phyloP scores from a whole-genome alignment of 2,329 filamentous ascomycete genomes.

The Fonsecaea erecta region DNA sequence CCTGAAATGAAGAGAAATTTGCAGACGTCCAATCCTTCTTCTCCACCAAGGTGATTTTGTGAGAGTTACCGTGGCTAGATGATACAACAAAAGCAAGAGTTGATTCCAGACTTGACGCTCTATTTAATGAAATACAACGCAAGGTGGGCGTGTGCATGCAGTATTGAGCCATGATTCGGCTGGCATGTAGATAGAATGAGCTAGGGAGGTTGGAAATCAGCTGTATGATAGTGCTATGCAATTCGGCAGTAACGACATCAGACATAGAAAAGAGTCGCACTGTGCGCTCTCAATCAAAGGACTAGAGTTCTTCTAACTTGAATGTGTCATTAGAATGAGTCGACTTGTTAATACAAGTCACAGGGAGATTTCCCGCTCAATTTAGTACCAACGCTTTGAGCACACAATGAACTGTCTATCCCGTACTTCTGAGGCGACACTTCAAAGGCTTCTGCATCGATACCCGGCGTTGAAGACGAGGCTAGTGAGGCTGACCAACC shows the following conservation, averaged over 20 bases:
- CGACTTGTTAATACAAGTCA: background rate
- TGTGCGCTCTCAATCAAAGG: background rate
- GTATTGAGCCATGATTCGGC: background rate
- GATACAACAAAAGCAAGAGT: conserved; percentile 8
- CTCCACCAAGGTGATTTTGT: conserved; percentile 24
- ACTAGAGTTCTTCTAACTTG: background rate
- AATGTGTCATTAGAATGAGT: background rate
- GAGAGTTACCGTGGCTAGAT: background rate
- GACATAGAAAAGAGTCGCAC: background rate
- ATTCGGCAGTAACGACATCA: background rate
- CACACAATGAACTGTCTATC: too few relatives aligned
- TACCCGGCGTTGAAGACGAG: too few relatives aligned
- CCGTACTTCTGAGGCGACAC: too few relatives aligned
- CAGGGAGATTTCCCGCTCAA: too few relatives aligned
- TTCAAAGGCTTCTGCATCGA: too few relatives aligned
- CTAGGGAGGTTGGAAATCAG: background rate
- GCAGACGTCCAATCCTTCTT: conserved; percentile 7
- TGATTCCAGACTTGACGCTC: background rate
- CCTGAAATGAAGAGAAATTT: conserved; percentile 33
- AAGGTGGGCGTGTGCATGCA: background rate
- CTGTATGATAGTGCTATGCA: background rate
- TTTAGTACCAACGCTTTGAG: too few relatives aligned
- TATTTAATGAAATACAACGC: background rate
- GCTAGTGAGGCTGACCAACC: too few relatives aligned
- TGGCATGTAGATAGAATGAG: background rate